Evolutionary conservation across 495 filamentous ascomycete species (phyloP), one percentile per base, ranked within the genome.

Genomic region (Penicillium goetzii): DNA sequence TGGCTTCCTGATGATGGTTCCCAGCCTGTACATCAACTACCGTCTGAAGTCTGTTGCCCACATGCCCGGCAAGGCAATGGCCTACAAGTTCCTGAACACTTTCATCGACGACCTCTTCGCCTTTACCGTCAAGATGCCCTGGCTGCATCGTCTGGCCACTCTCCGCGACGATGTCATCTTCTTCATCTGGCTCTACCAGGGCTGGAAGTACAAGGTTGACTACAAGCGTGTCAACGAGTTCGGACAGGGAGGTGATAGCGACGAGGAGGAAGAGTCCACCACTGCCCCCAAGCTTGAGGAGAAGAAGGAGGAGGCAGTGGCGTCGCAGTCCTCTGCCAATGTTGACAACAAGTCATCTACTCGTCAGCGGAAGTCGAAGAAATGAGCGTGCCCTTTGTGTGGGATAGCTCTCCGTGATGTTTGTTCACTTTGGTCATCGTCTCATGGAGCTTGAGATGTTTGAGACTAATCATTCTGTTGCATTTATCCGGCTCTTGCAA

Each of bases 1-100:
- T 69, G 95, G 95, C 9, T 99, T 99, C 81, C 77, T 99, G 62
- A 98, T 99, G 96, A 98, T 99, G 95, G 92, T 99, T 19, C 95
- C 95, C 30, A 90, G 86, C 61, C 81, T 99, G 58, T 99, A 98
- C 76, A 99, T 99, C 86, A 99, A 99, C 82, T 99, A 99, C 80
- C 85, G 94, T 9, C 85, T 99, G 65, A 95, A 98, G 86, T 91
- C 87, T 63, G 93, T 99, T 43, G 95, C 95, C 33, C 95, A 99
- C 78, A 97, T 99, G 95, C 95, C 96, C 3, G 90, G 83, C 40
- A 92, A 91, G 74, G 92, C 95, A 9, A 93, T 99, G 93, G 92
- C 88, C 65, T 99, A 98, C 81, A 99, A 99, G 78, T 95, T 97
- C 77, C 80, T 99, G 21, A 84, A 85, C 66, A 91, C 88, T 26